phyloP scores from a whole-genome alignment of 108 stramenopile genomes.

The Chaetoceros tenuissimus region DNA sequence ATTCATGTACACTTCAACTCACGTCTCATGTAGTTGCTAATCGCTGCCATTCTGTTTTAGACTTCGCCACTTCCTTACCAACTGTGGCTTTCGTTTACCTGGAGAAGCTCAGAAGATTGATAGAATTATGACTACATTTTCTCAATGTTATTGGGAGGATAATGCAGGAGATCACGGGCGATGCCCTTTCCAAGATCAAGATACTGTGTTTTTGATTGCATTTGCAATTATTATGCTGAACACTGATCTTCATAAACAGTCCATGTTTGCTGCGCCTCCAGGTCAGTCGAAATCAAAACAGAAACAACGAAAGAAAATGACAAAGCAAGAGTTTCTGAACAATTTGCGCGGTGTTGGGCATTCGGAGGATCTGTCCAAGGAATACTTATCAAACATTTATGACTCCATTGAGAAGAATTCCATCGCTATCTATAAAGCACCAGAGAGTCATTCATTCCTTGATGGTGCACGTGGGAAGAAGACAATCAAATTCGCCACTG shows the following conservation, averaged over 20 bases:
- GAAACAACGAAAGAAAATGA: slow-evolving; percentile 70
- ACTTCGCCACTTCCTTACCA: slow-evolving; percentile 81
- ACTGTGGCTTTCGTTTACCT: slow-evolving; percentile 88
- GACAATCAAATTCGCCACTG: slow-evolving; percentile 8
- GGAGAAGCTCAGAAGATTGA: slow-evolving; percentile 97
- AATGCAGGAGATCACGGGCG: slow-evolving; percentile 72
- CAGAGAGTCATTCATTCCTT: slow-evolving; percentile 5
- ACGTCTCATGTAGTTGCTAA: slow-evolving; percentile 5
- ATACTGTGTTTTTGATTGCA: slow-evolving; percentile 85
- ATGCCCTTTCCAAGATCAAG: slow-evolving; percentile 85
- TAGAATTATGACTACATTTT: slow-evolving; percentile 80
- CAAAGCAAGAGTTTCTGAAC: slow-evolving; percentile 76
- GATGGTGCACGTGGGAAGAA: slow-evolving; percentile 5
- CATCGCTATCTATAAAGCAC: slow-evolving; percentile 19
- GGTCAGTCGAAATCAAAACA: slow-evolving; percentile 5
- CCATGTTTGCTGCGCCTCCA: slow-evolving; percentile 6
- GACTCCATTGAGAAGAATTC: slow-evolving; percentile 67
- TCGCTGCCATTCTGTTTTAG: slow-evolving; percentile 26
- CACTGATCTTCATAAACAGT: slow-evolving; percentile 88
- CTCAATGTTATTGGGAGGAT: slow-evolving; percentile 94
- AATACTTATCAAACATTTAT: slow-evolving; percentile 71
- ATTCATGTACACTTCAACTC: background rate
- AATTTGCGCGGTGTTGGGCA: slow-evolving; percentile 74
- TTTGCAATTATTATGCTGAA: slow-evolving; percentile 98
- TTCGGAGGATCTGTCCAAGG: slow-evolving; percentile 47